Conservation (phyloP, 345 rosid species). For the Geranium brycei region DNA sequence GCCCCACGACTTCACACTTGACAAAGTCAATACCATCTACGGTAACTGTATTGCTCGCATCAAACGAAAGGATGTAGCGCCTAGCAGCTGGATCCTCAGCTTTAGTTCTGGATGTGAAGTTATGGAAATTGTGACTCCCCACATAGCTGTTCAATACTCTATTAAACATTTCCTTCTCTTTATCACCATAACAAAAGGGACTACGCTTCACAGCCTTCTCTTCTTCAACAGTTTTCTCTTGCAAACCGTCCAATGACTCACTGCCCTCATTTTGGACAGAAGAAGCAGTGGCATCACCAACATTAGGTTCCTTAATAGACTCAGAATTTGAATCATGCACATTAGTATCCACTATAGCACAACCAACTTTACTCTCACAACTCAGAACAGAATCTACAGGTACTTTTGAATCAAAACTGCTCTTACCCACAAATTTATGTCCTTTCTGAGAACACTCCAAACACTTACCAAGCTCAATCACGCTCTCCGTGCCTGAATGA, state of each 20-base stretch:
- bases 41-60: conserved; percentile 34
- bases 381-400: not conserved
- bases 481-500: conserved; percentile 79
- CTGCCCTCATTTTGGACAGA: conserved; percentile 11
- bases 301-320: conserved; percentile 5
- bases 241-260: conserved; percentile 6
- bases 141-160: conserved; percentile 56
- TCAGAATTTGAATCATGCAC: conserved; percentile 2
- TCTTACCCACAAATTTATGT: conserved; percentile 62
- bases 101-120: conserved; percentile 79
- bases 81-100: conserved; percentile 77
- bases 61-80: conserved; percentile 63
- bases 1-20: conserved; percentile 91
- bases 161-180: conserved; percentile 70
- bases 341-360: conserved; percentile 4
- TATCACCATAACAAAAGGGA: conserved; percentile 44
- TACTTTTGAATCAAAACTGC: conserved; percentile 19
- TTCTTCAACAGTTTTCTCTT: too few relatives aligned
- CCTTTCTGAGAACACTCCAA: conserved; percentile 79
- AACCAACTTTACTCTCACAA: conserved; percentile 9
- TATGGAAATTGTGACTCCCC: conserved; percentile 91
- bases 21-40: conserved; percentile 75
- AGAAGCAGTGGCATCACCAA: not conserved
- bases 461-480: conserved; percentile 64
- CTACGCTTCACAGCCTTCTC: conserved; percentile 8